Base-by-base conservation (phyloP, 345 rosid genomes). In the Salix dunnii region DNA sequence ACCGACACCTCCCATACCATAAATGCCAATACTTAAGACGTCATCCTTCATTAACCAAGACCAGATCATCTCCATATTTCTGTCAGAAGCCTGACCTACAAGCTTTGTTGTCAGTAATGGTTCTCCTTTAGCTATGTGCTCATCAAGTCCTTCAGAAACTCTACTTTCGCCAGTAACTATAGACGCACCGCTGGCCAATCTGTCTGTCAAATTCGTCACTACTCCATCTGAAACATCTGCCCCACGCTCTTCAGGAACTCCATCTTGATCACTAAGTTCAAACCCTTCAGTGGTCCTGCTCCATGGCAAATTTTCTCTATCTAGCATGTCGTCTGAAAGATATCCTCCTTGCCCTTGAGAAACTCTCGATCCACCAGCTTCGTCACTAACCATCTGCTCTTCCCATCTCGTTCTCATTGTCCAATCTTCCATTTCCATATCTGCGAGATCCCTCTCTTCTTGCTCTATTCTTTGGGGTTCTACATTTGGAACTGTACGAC, bases 1-100 rank as follows among this genome's bases (percentile, higher is more conserved):
- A n/a, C 81, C 81, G 1, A 42, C 64, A 28, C 74, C 82, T 3
- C 58, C 77, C 78, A 61, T 79, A 28, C 78, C 82, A 68, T 38
- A 74, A 23, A 79, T 62, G 28, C 82, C 78, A 61, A 79, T 35
- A 3, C 25, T 51, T 20, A 25, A 33, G n/a, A 78, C 53, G 1
- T 48, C 27, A 68, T 67, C 78, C 9, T 69, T 25, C 70, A 17
- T 42, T 25, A 73, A 72, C 31, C 42, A 65, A 21, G 21, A 20
- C 48, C 18, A 40, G 17, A 40, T 73, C 55, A 36, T 30, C 3
- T 25, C 31, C 36, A 7, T 21, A 7, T 35, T 5, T 9, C 3
- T 61, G 28, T 38, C 10, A 61, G 35, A 61, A 23, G 17, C 55
- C 28, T 23, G 17, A 38, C 68, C 76, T 7, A 25, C 31, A 8